These are phyloP conservation scores for Phytophthora capsici DNA, from an alignment of 352 stramenopile genomes.

Conservation along the genomic window DNA sequence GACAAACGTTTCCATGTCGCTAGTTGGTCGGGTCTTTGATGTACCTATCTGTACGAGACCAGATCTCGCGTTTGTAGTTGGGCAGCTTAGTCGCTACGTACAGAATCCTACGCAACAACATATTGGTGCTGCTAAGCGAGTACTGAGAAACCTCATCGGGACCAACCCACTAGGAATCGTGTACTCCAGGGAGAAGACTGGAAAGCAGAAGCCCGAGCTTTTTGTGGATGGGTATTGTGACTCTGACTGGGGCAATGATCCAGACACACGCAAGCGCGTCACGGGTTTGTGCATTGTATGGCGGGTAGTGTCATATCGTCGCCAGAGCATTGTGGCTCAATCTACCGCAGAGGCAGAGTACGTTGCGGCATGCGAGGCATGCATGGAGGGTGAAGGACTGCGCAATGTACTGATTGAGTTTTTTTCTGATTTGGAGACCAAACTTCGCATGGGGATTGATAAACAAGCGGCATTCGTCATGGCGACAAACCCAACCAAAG, in stretches of 20 bases:
- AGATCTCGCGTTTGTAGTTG: neutral
- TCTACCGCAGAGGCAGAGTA: conserved; percentile 4
- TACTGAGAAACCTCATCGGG: neutral
- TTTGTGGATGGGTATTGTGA: conserved; percentile 1
- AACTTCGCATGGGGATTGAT: neutral
- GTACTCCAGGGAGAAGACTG: neutral
- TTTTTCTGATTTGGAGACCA: neutral
- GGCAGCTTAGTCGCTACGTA: conserved; percentile 6
- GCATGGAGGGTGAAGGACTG: neutral
- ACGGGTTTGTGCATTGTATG: conserved; percentile 2
- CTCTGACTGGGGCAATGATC: neutral
- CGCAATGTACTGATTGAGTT: neutral
- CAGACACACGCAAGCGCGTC: neutral
- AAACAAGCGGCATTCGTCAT: conserved; percentile 1
- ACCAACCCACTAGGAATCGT: conserved; percentile 6
- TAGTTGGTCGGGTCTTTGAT: neutral
- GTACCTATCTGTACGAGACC: neutral
- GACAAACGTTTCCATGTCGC: neutral
- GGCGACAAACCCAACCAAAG: neutral
- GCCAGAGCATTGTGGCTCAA: conserved; percentile 4
- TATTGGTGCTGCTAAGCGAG: conserved; percentile 1
- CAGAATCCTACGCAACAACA: conserved; percentile 2
- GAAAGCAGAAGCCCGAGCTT: neutral
- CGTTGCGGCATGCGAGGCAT: conserved; percentile 5
- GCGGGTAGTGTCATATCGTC: neutral